These are phyloP conservation scores for Neolecta irregularis DNA, from an alignment of 1,139 yeast genomes.

Conservation along the genomic window DNA sequence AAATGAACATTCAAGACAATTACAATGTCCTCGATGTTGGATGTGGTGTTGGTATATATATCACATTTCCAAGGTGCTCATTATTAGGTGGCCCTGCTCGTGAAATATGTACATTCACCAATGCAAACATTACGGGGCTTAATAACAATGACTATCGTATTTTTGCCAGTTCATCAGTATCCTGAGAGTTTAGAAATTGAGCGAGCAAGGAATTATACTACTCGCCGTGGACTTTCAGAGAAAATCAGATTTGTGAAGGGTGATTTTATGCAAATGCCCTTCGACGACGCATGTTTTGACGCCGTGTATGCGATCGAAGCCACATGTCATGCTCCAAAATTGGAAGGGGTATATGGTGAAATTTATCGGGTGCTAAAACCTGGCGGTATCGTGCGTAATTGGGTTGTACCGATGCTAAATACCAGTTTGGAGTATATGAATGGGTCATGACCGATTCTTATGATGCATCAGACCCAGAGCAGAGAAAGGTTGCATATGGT, in stretches of 20 bases:
- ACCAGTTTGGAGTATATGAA: too few relatives aligned
- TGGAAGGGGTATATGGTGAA: constrained; percentile 91
- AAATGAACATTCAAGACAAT: constrained; percentile 61
- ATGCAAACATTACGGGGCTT: constrained; percentile 72
- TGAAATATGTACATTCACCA: constrained; percentile 84
- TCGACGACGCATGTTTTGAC: constrained; percentile 75
- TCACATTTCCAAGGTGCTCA: too few relatives aligned
- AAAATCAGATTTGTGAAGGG: constrained; percentile 84
- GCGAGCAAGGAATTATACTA: constrained; percentile 75
- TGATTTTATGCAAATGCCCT: constrained; percentile 98
- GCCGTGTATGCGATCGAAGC: constrained; percentile 98
- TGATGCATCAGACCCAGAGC: constrained; percentile 75
- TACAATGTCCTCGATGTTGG: constrained; percentile 95
- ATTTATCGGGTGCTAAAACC: constrained; percentile 92
- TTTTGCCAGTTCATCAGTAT: constrained; percentile 1
- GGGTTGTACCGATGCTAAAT: too few relatives aligned
- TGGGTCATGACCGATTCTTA: constrained; percentile 97
- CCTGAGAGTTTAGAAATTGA: constrained; percentile 37
- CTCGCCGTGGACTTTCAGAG: constrained; percentile 46
- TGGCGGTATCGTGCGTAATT: too few relatives aligned
- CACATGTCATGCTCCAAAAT: constrained; percentile 91
- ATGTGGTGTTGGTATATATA: constrained; percentile 98
- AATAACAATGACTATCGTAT: constrained; percentile 78
- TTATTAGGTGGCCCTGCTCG: constrained; percentile 91
- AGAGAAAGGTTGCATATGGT: constrained; percentile 90